These are phyloP conservation scores for Luvunga scandens DNA, from an alignment of 345 rosid species.

Conservation along the genomic window DNA sequence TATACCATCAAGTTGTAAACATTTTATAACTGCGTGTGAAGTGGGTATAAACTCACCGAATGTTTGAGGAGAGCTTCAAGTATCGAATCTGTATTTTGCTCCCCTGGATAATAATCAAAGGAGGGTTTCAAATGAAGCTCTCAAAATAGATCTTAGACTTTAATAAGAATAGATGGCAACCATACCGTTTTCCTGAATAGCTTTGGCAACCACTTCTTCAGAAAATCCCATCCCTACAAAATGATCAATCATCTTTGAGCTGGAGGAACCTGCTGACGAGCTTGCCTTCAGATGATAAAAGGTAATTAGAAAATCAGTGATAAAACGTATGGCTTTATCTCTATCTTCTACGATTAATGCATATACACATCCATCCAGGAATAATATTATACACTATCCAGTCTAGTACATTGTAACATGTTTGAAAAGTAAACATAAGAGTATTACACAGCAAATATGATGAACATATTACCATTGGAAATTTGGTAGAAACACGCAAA, in stretches of 20 bases:
- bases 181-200: slow-evolving; percentile 64
- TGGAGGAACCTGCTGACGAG: slow-evolving; percentile 48
- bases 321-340: background rate
- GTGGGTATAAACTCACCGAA: slow-evolving; percentile 35
- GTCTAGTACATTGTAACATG: background rate
- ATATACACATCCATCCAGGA: background rate
- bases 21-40: slow-evolving; percentile 9
- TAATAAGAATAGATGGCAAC: background rate
- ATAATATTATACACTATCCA: background rate
- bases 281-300: slow-evolving; percentile 40
- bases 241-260: slow-evolving; percentile 47
- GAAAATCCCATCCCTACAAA: slow-evolving; percentile 78
- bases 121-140: slow-evolving; percentile 10
- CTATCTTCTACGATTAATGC: background rate
- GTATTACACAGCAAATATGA: background rate
- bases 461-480: background rate
- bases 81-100: slow-evolving; percentile 41
- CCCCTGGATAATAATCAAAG: slow-evolving; percentile 38
- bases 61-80: slow-evolving; percentile 52
- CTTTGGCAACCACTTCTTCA: slow-evolving; percentile 55
- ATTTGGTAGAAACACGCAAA: background rate
- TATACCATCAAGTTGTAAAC: background rate
- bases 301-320: slow-evolving; percentile 8
- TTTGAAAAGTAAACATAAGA: background rate
- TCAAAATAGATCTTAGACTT: background rate